A percentile compares a stretch with the other conserved stretches of the same genome.
phyloP scores from a whole-genome alignment of 495 filamentous ascomycete genomes.

The Xylaria palmicola region DNA sequence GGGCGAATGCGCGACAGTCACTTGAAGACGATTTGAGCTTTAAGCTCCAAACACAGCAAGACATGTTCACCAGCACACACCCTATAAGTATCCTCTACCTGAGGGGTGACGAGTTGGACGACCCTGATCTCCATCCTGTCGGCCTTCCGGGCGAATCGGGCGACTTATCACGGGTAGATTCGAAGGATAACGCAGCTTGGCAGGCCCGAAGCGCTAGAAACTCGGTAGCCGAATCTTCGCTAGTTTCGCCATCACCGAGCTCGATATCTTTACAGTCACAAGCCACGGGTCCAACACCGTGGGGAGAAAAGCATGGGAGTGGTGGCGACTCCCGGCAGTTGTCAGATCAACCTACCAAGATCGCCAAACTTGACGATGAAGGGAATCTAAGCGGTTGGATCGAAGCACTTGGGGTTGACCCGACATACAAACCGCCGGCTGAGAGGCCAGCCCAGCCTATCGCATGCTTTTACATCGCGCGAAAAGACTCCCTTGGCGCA shows the following conservation, averaged over 20 bases:
- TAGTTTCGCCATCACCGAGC: constrained; percentile 72
- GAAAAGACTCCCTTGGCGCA: constrained; percentile 49
- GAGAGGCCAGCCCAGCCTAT: constrained; percentile 69
- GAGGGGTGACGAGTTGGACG: constrained; percentile 78
- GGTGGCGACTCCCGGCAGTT: constrained; percentile 34
- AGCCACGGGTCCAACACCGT: constrained; percentile 35
- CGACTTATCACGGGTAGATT: constrained; percentile 57
- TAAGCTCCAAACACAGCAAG: constrained; percentile 80
- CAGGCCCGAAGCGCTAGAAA: constrained; percentile 55
- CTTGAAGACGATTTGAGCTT: constrained; percentile 85
- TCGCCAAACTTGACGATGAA: constrained; percentile 47
- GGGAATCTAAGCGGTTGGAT: constrained; percentile 75
- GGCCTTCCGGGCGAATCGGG: constrained; percentile 66
- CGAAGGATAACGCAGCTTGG: constrained; percentile 53
- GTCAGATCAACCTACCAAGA: constrained; percentile 50
- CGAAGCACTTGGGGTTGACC: constrained; percentile 87
- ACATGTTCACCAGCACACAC: constrained; percentile 93
- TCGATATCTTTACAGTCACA: constrained; percentile 60
- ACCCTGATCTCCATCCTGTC: constrained; percentile 86
- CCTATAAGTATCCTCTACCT: constrained; percentile 83
- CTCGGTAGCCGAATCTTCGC: constrained; percentile 54
- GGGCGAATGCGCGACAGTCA: constrained; percentile 50
- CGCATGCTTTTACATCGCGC: constrained; percentile 85
- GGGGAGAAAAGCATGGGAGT: constrained; percentile 39
- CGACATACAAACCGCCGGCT: constrained; percentile 74